phyloP scores from a whole-genome alignment of 371 early-diverging fungal species.

The Cokeromyces recurvatus region DNA sequence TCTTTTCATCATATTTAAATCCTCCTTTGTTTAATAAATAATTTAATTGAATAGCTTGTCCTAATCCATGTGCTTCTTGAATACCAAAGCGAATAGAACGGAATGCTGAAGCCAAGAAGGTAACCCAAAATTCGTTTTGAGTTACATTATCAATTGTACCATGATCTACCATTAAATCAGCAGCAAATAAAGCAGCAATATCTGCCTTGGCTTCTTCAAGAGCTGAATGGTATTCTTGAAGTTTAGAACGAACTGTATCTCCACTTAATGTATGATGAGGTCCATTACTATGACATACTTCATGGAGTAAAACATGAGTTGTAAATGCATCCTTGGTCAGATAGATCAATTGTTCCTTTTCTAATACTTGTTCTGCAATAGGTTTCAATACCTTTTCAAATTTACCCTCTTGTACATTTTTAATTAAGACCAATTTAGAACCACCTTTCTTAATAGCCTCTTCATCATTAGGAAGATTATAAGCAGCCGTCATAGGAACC shows the following conservation, averaged over 20 bases:
- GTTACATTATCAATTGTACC: conserved; percentile 59
- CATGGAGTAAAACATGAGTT: conserved; percentile 74
- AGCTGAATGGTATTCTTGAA: conserved; percentile 72
- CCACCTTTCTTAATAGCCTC: conserved; percentile 70
- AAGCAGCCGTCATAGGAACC: conserved; percentile 71
- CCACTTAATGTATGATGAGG: conserved; percentile 62
- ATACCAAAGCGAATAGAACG: conserved; percentile 79
- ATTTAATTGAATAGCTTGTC: conserved; percentile 67
- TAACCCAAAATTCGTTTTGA: conserved; percentile 66
- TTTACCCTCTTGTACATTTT: conserved; percentile 79
- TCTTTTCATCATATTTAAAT: conserved; percentile 44
- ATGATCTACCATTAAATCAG: conserved; percentile 58
- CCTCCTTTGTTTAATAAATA: conserved; percentile 72
- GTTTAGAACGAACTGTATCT: conserved; percentile 63
- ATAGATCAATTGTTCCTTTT: conserved; percentile 47
- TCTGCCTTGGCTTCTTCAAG: conserved; percentile 85
- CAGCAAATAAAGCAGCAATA: conserved; percentile 75
- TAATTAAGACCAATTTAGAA: conserved; percentile 75
- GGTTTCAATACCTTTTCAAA: conserved; percentile 64
- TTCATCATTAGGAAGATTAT: conserved; percentile 83
- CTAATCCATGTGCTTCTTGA: conserved; percentile 74
- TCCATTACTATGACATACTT: conserved; percentile 77
- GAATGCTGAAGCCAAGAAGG: conserved; percentile 78
- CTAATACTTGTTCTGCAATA: conserved; percentile 60
- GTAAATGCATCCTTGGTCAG: conserved; percentile 74